These are phyloP conservation scores for Glycine latifolia DNA, from an alignment of 306 rosid species.

Conservation along the genomic window DNA sequence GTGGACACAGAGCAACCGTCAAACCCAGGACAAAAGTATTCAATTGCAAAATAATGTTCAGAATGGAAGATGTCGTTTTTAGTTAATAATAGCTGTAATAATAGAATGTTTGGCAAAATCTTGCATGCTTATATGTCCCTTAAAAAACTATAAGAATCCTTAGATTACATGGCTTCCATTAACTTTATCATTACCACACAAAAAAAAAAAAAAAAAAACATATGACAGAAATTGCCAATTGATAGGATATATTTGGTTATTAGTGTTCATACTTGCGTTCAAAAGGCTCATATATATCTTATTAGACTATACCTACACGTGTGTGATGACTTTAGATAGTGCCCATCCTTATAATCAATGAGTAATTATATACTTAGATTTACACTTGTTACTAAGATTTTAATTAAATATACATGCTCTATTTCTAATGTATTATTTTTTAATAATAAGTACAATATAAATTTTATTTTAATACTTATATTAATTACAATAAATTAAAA, in stretches of 20 bases:
- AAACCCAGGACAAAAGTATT: not conserved
- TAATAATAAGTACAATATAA: too few species aligned
- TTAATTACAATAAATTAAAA: too few species aligned
- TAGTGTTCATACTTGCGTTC: not conserved
- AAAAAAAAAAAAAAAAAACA: not conserved
- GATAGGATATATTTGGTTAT: not conserved
- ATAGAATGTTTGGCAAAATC: not conserved
- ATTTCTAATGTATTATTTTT: too few species aligned
- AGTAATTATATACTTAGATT: not conserved
- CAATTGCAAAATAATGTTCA: constrained; percentile 4
- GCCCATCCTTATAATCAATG: not conserved
- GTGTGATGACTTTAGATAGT: not conserved
- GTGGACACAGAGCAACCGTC: not conserved
- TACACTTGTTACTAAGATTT: not conserved
- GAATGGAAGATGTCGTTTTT: constrained; percentile 4
- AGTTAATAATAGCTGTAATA: constrained; percentile 15
- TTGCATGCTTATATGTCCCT: not conserved
- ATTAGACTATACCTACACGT: not conserved
- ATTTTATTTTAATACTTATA: too few species aligned
- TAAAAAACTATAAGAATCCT: constrained; percentile 13
- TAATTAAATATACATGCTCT: not conserved
- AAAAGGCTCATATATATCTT: not conserved
- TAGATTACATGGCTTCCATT: not conserved
- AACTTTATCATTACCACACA: constrained; percentile 22
- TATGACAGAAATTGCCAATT: not conserved